phyloP scores from a whole-genome alignment of 805 yeast species.

The Yarrowia sp. region DNA sequence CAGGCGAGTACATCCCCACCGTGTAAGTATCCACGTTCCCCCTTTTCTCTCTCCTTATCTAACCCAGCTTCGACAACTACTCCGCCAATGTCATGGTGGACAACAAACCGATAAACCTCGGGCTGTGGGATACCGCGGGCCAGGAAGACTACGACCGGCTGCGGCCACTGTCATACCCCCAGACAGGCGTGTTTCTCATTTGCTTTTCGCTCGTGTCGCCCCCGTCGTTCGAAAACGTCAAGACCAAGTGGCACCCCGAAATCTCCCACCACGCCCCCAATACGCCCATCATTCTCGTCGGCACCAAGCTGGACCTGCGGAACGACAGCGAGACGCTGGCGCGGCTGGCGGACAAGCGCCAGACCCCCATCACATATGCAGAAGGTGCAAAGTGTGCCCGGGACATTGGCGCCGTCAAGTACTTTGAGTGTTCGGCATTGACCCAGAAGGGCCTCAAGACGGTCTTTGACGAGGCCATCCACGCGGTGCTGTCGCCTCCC shows the following conservation, averaged over 20 bases:
- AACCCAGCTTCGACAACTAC: slow-evolving; percentile 68
- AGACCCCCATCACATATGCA: slow-evolving; percentile 55
- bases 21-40: slow-evolving; percentile 42
- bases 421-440: slow-evolving; percentile 86
- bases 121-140: slow-evolving; percentile 96
- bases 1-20: slow-evolving; percentile 90
- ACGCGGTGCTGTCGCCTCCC: slow-evolving; percentile 57
- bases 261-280: slow-evolving; percentile 77
- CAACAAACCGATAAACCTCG: slow-evolving; percentile 76
- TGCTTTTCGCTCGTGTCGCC: slow-evolving; percentile 85
- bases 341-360: slow-evolving; percentile 55
- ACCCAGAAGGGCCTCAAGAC: slow-evolving; percentile 83
- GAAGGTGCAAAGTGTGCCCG: slow-evolving; percentile 68
- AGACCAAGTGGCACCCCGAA: slow-evolving; percentile 82
- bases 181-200: slow-evolving; percentile 80
- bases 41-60: background rate
- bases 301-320: slow-evolving; percentile 84
- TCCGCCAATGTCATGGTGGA: slow-evolving; percentile 81
- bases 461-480: slow-evolving; percentile 78
- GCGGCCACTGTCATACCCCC: slow-evolving; percentile 87
- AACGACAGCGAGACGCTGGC: slow-evolving; percentile 75
- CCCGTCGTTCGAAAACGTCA: slow-evolving; percentile 73
- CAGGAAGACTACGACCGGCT: slow-evolving; percentile 88
- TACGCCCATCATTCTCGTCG: slow-evolving; percentile 66
- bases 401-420: slow-evolving; percentile 67